Percentiles rank a stretch among this genome's conserved stretches.
phyloP scores from a whole-genome alignment of 768 basidiomycete genomes.

The Trametes coccinea region DNA sequence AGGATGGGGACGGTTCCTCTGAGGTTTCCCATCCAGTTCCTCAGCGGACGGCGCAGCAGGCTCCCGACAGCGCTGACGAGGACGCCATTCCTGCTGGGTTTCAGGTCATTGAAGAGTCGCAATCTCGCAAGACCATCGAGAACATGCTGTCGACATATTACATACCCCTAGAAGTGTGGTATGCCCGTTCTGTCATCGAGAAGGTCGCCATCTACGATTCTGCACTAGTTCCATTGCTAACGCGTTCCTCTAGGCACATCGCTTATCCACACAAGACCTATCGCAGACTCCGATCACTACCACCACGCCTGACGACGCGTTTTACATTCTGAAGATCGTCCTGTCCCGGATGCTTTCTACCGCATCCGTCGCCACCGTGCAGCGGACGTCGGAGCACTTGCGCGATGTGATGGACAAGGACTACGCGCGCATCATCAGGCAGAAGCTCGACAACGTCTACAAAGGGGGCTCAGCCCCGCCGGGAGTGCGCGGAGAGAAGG shows the following conservation, averaged over 20 bases:
- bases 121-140: conserved; percentile 61
- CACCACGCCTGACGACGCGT: conserved; percentile 90
- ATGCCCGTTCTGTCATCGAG: conserved; percentile 80
- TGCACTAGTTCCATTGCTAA: background rate
- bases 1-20: conserved; percentile 3
- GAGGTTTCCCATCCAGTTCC: background rate
- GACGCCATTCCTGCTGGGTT: conserved; percentile 18
- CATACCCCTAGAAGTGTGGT: conserved; percentile 90
- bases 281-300: conserved; percentile 63
- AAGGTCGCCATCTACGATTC: conserved; percentile 53
- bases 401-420: conserved; percentile 80
- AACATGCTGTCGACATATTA: conserved; percentile 74
- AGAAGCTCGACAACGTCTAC: conserved; percentile 88
- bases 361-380: conserved; percentile 61
- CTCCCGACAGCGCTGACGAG: background rate
- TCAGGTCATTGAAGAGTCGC: conserved; percentile 46
- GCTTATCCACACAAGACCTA: conserved; percentile 73
- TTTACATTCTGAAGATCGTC: conserved; percentile 91
- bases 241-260: conserved; percentile 67
- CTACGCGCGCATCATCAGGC: conserved; percentile 77
- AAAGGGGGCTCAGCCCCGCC: conserved; percentile 46
- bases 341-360: conserved; percentile 76
- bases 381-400: conserved; percentile 60
- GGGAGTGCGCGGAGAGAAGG: conserved; percentile 59
- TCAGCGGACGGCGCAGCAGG: background rate